A percentile compares a stretch with the other conserved stretches of the same genome.
phyloP scores from a whole-genome alignment of 75 land plant species.

The Selaginella moellendorffii region DNA sequence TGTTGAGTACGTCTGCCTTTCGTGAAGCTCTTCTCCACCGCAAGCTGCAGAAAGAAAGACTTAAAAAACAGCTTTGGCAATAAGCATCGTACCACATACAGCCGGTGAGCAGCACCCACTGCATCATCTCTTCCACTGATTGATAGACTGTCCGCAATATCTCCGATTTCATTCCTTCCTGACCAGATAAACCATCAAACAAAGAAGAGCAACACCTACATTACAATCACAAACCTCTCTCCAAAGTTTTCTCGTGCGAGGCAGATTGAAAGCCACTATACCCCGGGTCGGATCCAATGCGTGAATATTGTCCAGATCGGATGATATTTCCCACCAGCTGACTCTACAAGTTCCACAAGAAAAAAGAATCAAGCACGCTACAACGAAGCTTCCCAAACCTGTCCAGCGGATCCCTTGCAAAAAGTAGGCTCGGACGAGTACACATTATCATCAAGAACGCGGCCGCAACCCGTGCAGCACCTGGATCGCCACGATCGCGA shows the following conservation, averaged over 20 bases:
- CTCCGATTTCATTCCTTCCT: slow-evolving; percentile 47
- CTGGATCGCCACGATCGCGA: slow-evolving; percentile 13
- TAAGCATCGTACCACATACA: slow-evolving; percentile 29
- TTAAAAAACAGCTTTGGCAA: no score
- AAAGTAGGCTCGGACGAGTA: slow-evolving; percentile 41
- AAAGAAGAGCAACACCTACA: no score
- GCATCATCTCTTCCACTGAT: slow-evolving; percentile 44
- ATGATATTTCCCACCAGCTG: slow-evolving; percentile 43
- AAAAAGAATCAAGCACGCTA: not conserved
- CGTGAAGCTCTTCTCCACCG: slow-evolving; percentile 66
- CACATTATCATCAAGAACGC: slow-evolving; percentile 36
- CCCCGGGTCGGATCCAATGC: slow-evolving; percentile 11
- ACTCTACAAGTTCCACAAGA: no score
- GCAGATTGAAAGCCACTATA: slow-evolving; percentile 24
- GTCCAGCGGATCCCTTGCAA: slow-evolving; percentile 38
- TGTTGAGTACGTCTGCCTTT: slow-evolving; percentile 52
- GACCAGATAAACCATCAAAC: no score
- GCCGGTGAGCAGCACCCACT: slow-evolving; percentile 32
- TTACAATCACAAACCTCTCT: slow-evolving; percentile 27
- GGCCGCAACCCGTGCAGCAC: slow-evolving; percentile 58
- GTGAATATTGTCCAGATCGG: slow-evolving; percentile 26
- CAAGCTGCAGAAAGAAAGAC: slow-evolving; percentile 76
- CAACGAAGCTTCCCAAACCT: not conserved
- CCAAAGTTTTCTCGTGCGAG: slow-evolving; percentile 48
- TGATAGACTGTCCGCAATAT: slow-evolving; percentile 25